Evolutionary conservation across 805 yeast species (phyloP).

Genomic region (Candida chilensis): DNA sequence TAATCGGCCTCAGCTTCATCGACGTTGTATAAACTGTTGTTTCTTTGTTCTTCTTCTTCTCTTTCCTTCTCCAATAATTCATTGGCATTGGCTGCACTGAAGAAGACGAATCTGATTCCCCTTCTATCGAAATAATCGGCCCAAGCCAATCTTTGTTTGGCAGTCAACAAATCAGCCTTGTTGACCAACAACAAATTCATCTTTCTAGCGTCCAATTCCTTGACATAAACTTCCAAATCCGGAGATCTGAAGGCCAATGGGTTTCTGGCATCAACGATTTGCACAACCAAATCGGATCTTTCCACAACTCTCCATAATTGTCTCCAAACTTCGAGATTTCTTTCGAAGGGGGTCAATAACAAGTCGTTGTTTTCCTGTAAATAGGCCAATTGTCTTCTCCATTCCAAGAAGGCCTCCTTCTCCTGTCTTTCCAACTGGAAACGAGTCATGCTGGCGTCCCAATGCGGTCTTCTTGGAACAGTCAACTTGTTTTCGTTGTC

Average conservation of each 20-base stretch:
- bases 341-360: constrained; percentile 89
- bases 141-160: constrained; percentile 76
- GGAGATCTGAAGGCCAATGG: constrained; percentile 84
- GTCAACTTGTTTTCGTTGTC: constrained; percentile 63
- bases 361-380: constrained; percentile 81
- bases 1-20: constrained; percentile 7
- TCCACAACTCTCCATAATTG: constrained; percentile 98
- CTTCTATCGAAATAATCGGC: constrained; percentile 67
- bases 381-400: constrained; percentile 87
- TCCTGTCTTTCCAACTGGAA: constrained; percentile 78
- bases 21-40: constrained; percentile 5
- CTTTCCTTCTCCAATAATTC: constrained; percentile 60
- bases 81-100: constrained; percentile 85
- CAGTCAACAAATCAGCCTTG: constrained; percentile 83
- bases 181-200: constrained; percentile 78
- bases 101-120: constrained; percentile 79
- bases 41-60: constrained; percentile 24
- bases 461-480: constrained; percentile 88
- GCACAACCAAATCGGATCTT: constrained; percentile 88
- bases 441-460: constrained; percentile 69
- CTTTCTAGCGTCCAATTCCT: constrained; percentile 67
- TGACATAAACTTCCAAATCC: constrained; percentile 79
- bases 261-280: constrained; percentile 95
- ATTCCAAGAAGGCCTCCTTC: constrained; percentile 81
- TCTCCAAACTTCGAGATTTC: constrained; percentile 96